phyloP scores from a whole-genome alignment of 495 filamentous ascomycete genomes.

The Talaromyces trachyspermus region DNA sequence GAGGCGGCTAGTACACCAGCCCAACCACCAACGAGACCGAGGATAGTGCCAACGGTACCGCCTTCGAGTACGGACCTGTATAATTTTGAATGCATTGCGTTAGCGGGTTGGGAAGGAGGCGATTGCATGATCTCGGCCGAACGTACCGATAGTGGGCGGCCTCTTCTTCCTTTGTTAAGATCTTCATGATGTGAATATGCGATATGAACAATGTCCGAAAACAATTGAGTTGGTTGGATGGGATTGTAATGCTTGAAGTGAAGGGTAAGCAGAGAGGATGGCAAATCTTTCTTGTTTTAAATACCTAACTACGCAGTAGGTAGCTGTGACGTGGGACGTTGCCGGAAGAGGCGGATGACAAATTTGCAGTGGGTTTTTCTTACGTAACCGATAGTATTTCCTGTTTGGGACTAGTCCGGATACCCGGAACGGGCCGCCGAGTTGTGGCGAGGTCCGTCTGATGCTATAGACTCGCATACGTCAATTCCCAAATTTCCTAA shows the following conservation, averaged over 20 bases:
- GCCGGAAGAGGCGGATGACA: no score
- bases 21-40: conserved; percentile 57
- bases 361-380: no score
- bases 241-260: no score
- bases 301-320: no score
- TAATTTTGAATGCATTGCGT: no score
- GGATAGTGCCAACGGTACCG: conserved; percentile 59
- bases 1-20: conserved; percentile 55
- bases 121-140: no score
- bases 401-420: not conserved
- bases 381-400: conserved; percentile 1
- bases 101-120: no score
- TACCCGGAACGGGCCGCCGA: not conserved
- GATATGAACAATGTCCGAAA: not conserved
- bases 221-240: no score
- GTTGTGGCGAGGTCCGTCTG: no score
- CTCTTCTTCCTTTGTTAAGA: conserved; percentile 92
- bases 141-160: conserved; percentile 52
- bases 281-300: not conserved
- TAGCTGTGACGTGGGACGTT: no score
- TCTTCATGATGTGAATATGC: conserved; percentile 60
- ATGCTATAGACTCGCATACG: no score
- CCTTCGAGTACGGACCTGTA: conserved; percentile 68
- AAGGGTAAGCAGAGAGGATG: not conserved
- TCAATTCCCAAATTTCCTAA: no score